Percentiles rank a stretch among this genome's conserved stretches.
Conservation (phyloP, 495 filamentous ascomycete genomes). For the Penicillium pancosmium region DNA sequence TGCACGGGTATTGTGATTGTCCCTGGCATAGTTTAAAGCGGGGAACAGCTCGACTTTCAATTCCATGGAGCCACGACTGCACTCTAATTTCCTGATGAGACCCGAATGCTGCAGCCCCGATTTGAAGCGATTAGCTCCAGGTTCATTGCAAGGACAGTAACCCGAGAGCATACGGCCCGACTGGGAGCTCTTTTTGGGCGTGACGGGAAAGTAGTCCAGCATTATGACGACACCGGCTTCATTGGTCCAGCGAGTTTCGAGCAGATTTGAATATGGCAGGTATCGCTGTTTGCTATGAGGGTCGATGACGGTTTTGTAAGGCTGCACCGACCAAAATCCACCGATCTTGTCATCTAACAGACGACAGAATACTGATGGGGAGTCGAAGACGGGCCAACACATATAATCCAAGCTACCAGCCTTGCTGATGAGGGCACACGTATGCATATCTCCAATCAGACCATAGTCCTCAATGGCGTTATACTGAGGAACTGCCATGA, state of each 20-base stretch:
- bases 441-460: slow-evolving; percentile 76
- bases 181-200: slow-evolving; percentile 25
- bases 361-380: slow-evolving; percentile 66
- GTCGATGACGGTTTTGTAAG: slow-evolving; percentile 42
- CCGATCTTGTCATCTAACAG: slow-evolving; percentile 72
- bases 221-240: slow-evolving; percentile 72
- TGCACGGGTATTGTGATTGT: slow-evolving; percentile 48
- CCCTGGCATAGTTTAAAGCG: slow-evolving; percentile 68
- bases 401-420: slow-evolving; percentile 73
- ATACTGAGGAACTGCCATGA: slow-evolving; percentile 45
- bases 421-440: slow-evolving; percentile 72
- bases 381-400: slow-evolving; percentile 77
- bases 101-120: slow-evolving; percentile 43
- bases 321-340: slow-evolving; percentile 66
- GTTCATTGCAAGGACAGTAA: slow-evolving; percentile 42
- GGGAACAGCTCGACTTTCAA: slow-evolving; percentile 70
- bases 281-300: slow-evolving; percentile 71
- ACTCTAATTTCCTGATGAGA: slow-evolving; percentile 69
- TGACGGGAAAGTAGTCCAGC: slow-evolving; percentile 69
- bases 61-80: slow-evolving; percentile 62
- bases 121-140: slow-evolving; percentile 38
- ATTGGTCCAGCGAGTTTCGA: slow-evolving; percentile 71
- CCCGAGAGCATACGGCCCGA: slow-evolving; percentile 33
- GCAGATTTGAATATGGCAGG: slow-evolving; percentile 68
- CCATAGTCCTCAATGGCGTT: slow-evolving; percentile 76